These are phyloP conservation scores for Laetiporus sulphureus DNA, from an alignment of 1,284 basidiomycete genomes.

Conservation along the genomic window DNA sequence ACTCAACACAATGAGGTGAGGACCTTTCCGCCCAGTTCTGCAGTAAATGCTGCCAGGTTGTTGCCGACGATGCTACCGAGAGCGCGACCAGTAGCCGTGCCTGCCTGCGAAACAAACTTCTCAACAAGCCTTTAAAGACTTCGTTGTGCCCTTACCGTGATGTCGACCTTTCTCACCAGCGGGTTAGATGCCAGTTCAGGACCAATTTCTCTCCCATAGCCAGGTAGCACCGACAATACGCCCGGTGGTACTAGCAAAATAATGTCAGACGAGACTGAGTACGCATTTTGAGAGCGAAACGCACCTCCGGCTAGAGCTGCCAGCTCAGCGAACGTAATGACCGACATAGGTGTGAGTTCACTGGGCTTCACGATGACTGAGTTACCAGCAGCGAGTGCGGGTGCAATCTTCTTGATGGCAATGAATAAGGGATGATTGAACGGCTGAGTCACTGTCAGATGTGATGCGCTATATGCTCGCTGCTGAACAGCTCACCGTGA, in stretches of 20 bases:
- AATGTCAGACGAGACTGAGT: too few relatives aligned
- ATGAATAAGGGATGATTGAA: slow-evolving; percentile 83
- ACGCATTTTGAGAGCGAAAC: too few relatives aligned
- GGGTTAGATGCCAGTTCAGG: slow-evolving; percentile 59
- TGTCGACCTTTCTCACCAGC: slow-evolving; percentile 70
- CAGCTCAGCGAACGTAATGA: slow-evolving; percentile 68
- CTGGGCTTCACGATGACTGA: slow-evolving; percentile 73
- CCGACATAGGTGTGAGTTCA: slow-evolving; percentile 71
- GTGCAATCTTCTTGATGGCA: slow-evolving; percentile 80
- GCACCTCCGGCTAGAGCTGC: slow-evolving; percentile 58
- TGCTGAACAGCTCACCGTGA: slow-evolving; percentile 49
- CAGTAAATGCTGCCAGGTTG: slow-evolving; percentile 69
- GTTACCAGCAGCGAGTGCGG: slow-evolving; percentile 80
- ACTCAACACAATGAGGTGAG: too few relatives aligned
- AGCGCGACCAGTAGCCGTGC: slow-evolving; percentile 65
- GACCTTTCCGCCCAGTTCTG: slow-evolving; percentile 79
- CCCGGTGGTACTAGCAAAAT: slow-evolving; percentile 63
- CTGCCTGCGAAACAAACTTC: slow-evolving; percentile 44
- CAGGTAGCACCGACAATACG: slow-evolving; percentile 69
- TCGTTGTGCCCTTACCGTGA: slow-evolving; percentile 49
- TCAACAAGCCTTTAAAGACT: neutral
- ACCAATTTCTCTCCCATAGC: slow-evolving; percentile 57
- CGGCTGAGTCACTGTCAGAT: slow-evolving; percentile 37
- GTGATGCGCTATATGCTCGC: neutral
- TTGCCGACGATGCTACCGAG: slow-evolving; percentile 65